phyloP scores from a whole-genome alignment of 2,329 filamentous ascomycete species.

The Fusarium musae region DNA sequence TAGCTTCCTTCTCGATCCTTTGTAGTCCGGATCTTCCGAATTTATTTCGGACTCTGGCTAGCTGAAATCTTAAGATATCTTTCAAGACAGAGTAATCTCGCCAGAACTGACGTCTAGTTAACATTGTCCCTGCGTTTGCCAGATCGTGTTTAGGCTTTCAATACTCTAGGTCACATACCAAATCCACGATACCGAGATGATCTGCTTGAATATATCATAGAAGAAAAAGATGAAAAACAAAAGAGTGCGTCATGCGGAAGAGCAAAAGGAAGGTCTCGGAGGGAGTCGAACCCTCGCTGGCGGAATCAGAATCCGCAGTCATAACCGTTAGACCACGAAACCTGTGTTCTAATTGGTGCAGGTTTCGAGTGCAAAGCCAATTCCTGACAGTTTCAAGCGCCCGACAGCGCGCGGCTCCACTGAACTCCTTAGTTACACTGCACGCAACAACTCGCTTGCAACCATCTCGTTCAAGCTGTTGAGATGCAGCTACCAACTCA shows the following conservation, averaged over 20 bases:
- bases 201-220: rapidly evolving
- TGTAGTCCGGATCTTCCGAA: not conserved
- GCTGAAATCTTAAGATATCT: not conserved
- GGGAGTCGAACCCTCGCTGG: constrained; percentile 3
- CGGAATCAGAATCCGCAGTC: constrained; percentile 4
- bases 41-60: no score
- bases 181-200: rapidly evolving
- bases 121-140: rapidly evolving
- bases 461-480: no score
- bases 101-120: rapidly evolving
- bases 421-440: not conserved
- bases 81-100: rapidly evolving
- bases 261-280: not conserved
- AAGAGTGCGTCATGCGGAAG: rapidly evolving
- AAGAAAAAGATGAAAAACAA: rapidly evolving
- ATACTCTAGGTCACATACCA: rapidly evolving
- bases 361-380: rapidly evolving
- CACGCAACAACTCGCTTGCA: not conserved
- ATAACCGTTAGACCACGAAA: constrained; percentile 3
- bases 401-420: rapidly evolving
- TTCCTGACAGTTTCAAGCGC: rapidly evolving
- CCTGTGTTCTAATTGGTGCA: not conserved
- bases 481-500: not conserved
- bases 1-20: not conserved
- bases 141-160: not conserved